A percentile compares a stretch with the other conserved stretches of the same genome.
phyloP scores from a whole-genome alignment of 1,139 yeast genomes.

The Blastobotrys arbuscula region DNA sequence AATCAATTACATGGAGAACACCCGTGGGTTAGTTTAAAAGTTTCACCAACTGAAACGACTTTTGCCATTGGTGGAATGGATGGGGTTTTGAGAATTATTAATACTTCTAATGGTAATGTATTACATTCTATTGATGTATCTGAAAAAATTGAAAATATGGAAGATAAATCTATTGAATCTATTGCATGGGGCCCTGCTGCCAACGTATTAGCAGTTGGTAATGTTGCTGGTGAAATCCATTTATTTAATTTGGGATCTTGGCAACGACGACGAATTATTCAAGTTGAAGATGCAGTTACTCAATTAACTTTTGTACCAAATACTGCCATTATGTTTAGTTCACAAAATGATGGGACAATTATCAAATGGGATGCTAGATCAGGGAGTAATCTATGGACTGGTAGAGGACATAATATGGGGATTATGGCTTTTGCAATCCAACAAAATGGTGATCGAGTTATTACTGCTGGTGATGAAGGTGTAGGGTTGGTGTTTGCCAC shows the following conservation, averaged over 20 bases:
- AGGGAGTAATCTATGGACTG: slow-evolving; percentile 67
- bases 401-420: slow-evolving; percentile 93
- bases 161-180: slow-evolving; percentile 64
- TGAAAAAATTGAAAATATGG: slow-evolving; percentile 55
- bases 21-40: slow-evolving; percentile 78
- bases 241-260: slow-evolving; percentile 80
- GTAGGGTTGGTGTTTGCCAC: slow-evolving; percentile 68
- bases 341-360: slow-evolving; percentile 79
- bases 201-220: slow-evolving; percentile 69
- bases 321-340: slow-evolving; percentile 57
- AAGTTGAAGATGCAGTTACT: slow-evolving; percentile 77
- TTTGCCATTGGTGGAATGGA: slow-evolving; percentile 77
- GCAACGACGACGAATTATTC: slow-evolving; percentile 71
- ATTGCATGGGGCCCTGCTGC: slow-evolving; percentile 72
- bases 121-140: slow-evolving; percentile 50
- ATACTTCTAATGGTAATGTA: slow-evolving; percentile 65
- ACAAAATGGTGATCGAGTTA: slow-evolving; percentile 60
- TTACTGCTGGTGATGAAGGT: slow-evolving; percentile 98
- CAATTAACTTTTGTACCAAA: slow-evolving; percentile 61
- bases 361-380: slow-evolving; percentile 88
- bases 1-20: slow-evolving; percentile 60
- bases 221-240: slow-evolving; percentile 80
- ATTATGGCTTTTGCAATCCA: slow-evolving; percentile 71
- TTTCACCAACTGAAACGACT: slow-evolving; percentile 44
- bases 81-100: slow-evolving; percentile 73